Evolutionary conservation across 495 filamentous ascomycete species (phyloP).

Genomic region (Platismatia glauca): DNA sequence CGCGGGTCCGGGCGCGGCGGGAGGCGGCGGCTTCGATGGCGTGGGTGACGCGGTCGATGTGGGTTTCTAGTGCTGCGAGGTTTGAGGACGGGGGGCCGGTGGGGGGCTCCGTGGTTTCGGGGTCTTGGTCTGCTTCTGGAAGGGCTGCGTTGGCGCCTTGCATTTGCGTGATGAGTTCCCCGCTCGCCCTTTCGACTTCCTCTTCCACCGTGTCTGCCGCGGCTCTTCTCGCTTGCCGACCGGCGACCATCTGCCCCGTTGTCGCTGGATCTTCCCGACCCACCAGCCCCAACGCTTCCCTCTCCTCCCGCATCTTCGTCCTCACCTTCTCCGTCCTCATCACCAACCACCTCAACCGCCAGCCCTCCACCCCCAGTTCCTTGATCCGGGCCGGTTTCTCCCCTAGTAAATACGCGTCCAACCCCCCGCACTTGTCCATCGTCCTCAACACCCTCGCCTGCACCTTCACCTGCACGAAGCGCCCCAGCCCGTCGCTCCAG

Average conservation of each 20-base stretch:
- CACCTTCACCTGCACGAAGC: conserved; percentile 62
- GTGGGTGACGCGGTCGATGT: background rate
- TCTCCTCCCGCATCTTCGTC: conserved; percentile 48
- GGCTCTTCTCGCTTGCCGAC: background rate
- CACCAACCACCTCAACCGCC: conserved; percentile 75
- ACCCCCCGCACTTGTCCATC: conserved; percentile 74
- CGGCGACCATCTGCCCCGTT: too few species aligned
- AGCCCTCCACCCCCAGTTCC: conserved; percentile 79
- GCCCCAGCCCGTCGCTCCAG: conserved; percentile 55
- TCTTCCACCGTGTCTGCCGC: background rate
- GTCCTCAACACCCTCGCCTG: conserved; percentile 72
- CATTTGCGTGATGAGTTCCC: conserved; percentile 3
- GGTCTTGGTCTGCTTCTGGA: too few species aligned
- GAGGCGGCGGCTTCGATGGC: background rate
- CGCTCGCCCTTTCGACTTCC: conserved; percentile 3
- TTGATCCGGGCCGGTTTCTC: conserved; percentile 62
- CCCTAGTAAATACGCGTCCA: conserved; percentile 84
- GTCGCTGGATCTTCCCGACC: background rate
- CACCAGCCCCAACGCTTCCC: conserved; percentile 41
- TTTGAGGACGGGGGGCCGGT: background rate
- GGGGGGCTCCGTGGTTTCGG: background rate
- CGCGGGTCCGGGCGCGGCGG: background rate
- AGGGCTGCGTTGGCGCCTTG: background rate
- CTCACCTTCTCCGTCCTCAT: conserved; percentile 63
- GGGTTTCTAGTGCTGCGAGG: background rate